Conservation (phyloP, 306 rosid species). For the Biancaea sappan region DNA sequence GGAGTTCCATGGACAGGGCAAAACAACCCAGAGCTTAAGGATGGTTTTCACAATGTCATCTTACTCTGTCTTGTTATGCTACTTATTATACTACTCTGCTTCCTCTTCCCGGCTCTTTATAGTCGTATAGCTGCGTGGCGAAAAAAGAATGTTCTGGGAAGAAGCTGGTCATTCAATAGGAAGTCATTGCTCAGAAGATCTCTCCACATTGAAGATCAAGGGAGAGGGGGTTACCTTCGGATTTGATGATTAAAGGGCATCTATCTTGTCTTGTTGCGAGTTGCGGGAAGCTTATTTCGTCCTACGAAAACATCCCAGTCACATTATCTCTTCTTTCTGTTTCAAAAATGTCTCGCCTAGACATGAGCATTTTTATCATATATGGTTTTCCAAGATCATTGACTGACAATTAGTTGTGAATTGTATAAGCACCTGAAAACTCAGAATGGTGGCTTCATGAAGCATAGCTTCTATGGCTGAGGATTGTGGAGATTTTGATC, state of each 20-base stretch:
- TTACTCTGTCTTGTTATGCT: constrained; percentile 63
- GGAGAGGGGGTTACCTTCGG: constrained; percentile 79
- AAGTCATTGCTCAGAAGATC: constrained; percentile 72
- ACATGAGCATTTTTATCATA: constrained; percentile 17
- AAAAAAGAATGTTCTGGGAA: constrained; percentile 41
- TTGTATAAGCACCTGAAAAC: constrained; percentile 28
- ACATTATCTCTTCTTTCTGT: not conserved
- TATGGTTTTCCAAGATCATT: constrained; percentile 18
- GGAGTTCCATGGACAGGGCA: constrained; percentile 98
- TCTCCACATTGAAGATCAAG: constrained; percentile 43
- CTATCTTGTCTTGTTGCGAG: not conserved
- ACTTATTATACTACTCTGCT: constrained; percentile 71
- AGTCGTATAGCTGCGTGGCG: constrained; percentile 59
- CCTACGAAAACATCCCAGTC: constrained; percentile 6
- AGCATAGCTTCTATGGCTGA: constrained; percentile 11
- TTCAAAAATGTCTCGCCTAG: constrained; percentile 21
- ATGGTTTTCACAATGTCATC: constrained; percentile 91
- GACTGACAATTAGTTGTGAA: constrained; percentile 3
- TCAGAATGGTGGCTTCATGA: constrained; percentile 24
- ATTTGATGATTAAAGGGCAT: constrained; percentile 44
- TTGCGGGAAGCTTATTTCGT: not conserved
- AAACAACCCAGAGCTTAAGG: constrained; percentile 47
- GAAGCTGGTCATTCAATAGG: constrained; percentile 80
- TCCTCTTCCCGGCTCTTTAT: constrained; percentile 76
- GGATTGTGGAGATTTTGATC: constrained; percentile 30